Evolutionary conservation across 345 rosid species (phyloP).

Genomic region (Murraya paniculata): DNA sequence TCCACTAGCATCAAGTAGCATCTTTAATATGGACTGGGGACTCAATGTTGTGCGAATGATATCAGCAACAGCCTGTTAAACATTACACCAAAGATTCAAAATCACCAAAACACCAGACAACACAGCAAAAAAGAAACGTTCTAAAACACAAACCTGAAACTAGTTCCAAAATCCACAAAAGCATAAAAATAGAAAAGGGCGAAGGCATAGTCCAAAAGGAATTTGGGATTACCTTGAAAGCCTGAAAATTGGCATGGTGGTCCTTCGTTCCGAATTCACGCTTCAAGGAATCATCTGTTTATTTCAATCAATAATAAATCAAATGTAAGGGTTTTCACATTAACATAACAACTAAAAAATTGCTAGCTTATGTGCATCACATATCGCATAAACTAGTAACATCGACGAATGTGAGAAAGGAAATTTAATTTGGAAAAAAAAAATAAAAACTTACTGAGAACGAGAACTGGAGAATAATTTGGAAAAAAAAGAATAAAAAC

Average conservation of each 20-base stretch:
- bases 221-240: constrained; percentile 52
- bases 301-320: constrained; percentile 6
- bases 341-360: background rate
- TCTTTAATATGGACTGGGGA: constrained; percentile 95
- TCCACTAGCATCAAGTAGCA: constrained; percentile 89
- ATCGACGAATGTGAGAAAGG: background rate
- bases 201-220: background rate
- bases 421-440: too few species aligned
- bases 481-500: too few species aligned
- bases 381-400: background rate
- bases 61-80: constrained; percentile 77
- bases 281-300: constrained; percentile 85
- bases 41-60: constrained; percentile 90
- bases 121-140: background rate
- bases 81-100: background rate
- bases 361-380: background rate
- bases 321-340: background rate
- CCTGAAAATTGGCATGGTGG: constrained; percentile 86
- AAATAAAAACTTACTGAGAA: constrained; percentile 60
- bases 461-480: constrained; percentile 78
- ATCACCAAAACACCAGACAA: background rate
- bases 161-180: background rate
- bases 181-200: background rate
- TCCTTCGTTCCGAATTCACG: constrained; percentile 90
- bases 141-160: background rate